Evolutionary conservation across 1,284 basidiomycete species (phyloP).

Genomic region (Leccinum angustisporum): DNA sequence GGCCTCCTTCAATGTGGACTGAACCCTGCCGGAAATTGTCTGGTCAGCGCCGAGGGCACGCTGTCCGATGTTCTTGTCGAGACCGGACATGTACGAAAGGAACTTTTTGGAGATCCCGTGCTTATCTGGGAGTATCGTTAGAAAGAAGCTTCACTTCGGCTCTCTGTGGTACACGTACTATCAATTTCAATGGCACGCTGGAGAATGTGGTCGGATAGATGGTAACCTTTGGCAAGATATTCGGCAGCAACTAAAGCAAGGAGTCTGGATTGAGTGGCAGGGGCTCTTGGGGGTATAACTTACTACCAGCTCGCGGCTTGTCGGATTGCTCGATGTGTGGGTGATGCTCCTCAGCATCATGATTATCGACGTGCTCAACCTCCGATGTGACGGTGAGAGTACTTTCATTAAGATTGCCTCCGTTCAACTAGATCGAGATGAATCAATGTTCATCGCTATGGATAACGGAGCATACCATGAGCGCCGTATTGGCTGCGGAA

Average conservation of each 20-base stretch:
- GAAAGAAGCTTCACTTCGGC: neutral
- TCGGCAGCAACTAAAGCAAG: constrained; percentile 72
- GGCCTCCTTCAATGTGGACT: constrained; percentile 59
- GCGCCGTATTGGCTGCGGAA: constrained; percentile 75
- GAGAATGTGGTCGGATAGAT: constrained; percentile 75
- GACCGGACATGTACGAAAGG: constrained; percentile 68
- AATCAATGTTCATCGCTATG: neutral
- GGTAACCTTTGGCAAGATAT: constrained; percentile 86
- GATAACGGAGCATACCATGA: constrained; percentile 51
- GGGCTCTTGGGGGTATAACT: constrained; percentile 24
- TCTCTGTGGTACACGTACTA: constrained; percentile 43
- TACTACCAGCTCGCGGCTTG: constrained; percentile 80
- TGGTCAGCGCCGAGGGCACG: constrained; percentile 69
- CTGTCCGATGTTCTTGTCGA: constrained; percentile 71
- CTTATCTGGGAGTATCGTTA: constrained; percentile 49
- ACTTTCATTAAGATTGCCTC: constrained; percentile 65
- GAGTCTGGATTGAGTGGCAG: neutral
- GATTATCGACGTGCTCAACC: constrained; percentile 50
- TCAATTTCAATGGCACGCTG: constrained; percentile 88
- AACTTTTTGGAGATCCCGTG: constrained; percentile 87
- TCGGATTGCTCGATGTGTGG: constrained; percentile 68
- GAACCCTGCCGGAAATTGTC: constrained; percentile 74
- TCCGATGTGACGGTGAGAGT: constrained; percentile 66
- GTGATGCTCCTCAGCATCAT: constrained; percentile 45
- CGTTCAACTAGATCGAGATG: constrained; percentile 55